phyloP scores from a whole-genome alignment of 108 stramenopile species.

The Cyclotella choctawhatcheeana region DNA sequence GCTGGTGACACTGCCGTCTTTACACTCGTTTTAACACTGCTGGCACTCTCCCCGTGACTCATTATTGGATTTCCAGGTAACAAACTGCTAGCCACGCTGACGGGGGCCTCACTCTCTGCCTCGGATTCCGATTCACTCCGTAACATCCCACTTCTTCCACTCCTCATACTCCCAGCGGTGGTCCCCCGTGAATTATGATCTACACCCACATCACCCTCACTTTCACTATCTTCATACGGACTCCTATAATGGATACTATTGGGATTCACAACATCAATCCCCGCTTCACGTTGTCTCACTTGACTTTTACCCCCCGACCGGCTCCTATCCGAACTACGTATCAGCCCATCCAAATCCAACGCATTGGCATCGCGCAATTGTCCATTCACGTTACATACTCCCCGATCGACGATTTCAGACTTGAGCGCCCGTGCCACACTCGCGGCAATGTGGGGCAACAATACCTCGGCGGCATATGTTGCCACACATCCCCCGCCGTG shows the following conservation, averaged over 20 bases:
- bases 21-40: slow-evolving; percentile 76
- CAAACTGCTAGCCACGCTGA: slow-evolving; percentile 43
- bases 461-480: slow-evolving; percentile 75
- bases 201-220: slow-evolving; percentile 51
- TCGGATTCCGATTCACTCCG: slow-evolving; percentile 35
- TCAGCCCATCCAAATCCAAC: slow-evolving; percentile 79
- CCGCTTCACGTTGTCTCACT: slow-evolving; percentile 37
- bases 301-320: slow-evolving; percentile 10
- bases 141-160: slow-evolving; percentile 1
- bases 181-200: slow-evolving; percentile 33
- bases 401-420: slow-evolving; percentile 79
- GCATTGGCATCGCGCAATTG: slow-evolving; percentile 83
- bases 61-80: slow-evolving; percentile 30
- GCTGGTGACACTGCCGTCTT: slow-evolving; percentile 66
- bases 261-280: slow-evolving; percentile 57
- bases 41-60: slow-evolving; percentile 44
- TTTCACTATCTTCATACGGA: slow-evolving; percentile 74
- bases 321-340: slow-evolving; percentile 69
- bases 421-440: slow-evolving; percentile 68
- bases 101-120: slow-evolving; percentile 46
- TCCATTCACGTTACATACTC: slow-evolving; percentile 82
- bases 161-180: neutral
- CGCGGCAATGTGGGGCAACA: slow-evolving; percentile 80
- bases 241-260: slow-evolving; percentile 83
- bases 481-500: slow-evolving; percentile 88